Conservation (phyloP, 2,329 filamentous ascomycete species). For the Pseudocercospora fijiensis region DNA sequence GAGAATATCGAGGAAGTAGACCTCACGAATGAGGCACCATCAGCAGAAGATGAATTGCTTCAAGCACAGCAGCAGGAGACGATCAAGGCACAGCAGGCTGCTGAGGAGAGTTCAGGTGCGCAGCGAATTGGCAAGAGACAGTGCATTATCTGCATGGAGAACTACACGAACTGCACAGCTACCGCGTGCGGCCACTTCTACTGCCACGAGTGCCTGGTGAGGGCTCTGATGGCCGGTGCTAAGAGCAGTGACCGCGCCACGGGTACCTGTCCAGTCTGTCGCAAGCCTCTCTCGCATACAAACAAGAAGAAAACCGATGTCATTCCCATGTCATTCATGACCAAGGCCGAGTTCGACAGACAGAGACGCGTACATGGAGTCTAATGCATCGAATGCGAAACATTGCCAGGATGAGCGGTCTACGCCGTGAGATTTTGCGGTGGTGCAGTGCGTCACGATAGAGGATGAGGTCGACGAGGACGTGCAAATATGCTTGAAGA, state of each 20-base stretch:
- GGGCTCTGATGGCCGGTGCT: conserved; percentile 58
- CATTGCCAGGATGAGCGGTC: neutral
- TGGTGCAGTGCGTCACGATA: neutral
- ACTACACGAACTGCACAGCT: conserved; percentile 58
- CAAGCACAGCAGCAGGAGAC: conserved; percentile 31
- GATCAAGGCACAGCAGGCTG: conserved; percentile 29
- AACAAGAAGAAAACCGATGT: conserved; percentile 25
- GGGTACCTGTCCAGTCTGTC: conserved; percentile 48
- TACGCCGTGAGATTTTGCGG: neutral
- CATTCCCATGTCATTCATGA: conserved; percentile 30
- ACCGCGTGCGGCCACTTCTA: conserved; percentile 64
- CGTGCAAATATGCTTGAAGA: neutral
- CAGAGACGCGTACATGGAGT: conserved; percentile 12
- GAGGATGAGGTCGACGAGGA: neutral
- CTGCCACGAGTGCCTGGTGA: conserved; percentile 62
- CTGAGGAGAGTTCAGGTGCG: conserved; percentile 28
- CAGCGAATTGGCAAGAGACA: conserved; percentile 49
- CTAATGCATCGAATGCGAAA: neutral
- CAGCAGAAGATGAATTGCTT: conserved; percentile 39
- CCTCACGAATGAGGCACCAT: conserved; percentile 23
- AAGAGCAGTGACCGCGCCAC: conserved; percentile 48
- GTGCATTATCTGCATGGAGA: conserved; percentile 66
- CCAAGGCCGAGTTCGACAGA: conserved; percentile 24
- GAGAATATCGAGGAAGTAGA: conserved; percentile 25
- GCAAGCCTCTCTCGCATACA: conserved; percentile 23